phyloP scores from a whole-genome alignment of 768 basidiomycete species.

The Dioszegia hungarica region DNA sequence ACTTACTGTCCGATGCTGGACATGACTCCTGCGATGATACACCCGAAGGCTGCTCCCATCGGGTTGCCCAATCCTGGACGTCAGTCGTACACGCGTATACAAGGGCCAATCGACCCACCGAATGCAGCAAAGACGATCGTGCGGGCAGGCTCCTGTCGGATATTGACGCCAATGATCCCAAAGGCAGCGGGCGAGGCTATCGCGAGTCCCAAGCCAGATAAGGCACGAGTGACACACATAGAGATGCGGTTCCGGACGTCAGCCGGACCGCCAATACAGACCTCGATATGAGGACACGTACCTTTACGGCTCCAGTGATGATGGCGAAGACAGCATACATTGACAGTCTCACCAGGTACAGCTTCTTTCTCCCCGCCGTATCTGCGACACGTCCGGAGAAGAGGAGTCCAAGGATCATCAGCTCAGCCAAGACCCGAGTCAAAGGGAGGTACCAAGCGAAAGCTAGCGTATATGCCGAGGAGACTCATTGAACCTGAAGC shows the following conservation, averaged over 20 bases:
- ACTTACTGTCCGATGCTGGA: slow-evolving; percentile 52
- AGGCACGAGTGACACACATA: slow-evolving; percentile 29
- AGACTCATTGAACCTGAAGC: slow-evolving; percentile 23
- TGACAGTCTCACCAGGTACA: slow-evolving; percentile 61
- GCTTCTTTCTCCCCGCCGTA: slow-evolving; percentile 63
- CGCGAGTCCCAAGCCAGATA: slow-evolving; percentile 25
- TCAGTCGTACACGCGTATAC: background rate
- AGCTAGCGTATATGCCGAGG: slow-evolving; percentile 11
- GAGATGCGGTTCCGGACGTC: slow-evolving; percentile 20
- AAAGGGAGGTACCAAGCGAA: slow-evolving; percentile 10
- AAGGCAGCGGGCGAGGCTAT: slow-evolving; percentile 25
- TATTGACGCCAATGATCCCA: slow-evolving; percentile 21
- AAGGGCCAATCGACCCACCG: slow-evolving; percentile 13
- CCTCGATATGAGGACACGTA: too few relatives aligned
- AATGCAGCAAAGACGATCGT: slow-evolving; percentile 77
- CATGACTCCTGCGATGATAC: slow-evolving; percentile 64
- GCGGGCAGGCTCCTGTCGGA: slow-evolving; percentile 51
- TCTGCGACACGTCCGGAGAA: slow-evolving; percentile 36
- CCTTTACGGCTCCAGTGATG: slow-evolving; percentile 15
- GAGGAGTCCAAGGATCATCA: slow-evolving; percentile 21
- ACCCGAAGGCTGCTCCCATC: slow-evolving; percentile 66
- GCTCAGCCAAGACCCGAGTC: background rate
- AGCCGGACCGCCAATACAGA: too few relatives aligned
- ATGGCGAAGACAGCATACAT: slow-evolving; percentile 60
- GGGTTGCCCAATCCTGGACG: slow-evolving; percentile 64